Evolutionary conservation across 805 yeast species (phyloP), one percentile per base, ranked within the genome.

Genomic region (Blastobotrys robertii): DNA sequence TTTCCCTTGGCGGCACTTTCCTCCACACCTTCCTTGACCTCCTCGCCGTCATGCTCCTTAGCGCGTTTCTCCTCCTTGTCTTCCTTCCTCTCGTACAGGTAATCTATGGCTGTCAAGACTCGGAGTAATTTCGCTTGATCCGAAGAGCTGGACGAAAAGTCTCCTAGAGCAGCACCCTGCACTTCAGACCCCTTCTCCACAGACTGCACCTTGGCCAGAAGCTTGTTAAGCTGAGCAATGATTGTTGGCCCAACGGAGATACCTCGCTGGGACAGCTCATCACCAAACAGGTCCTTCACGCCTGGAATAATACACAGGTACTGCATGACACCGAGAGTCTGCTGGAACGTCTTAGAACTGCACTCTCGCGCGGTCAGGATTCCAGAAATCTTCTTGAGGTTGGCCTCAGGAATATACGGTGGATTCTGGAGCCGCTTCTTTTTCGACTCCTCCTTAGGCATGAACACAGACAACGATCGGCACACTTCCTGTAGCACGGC

Each of bases 91-190:
- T 34, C 43, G 30, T 34, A 41, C 13, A 41, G 39, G 14, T 41
- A 41, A 12, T 41, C 43, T 15, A 41, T 41, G 10, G 43, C 43
- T 10, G 43, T 41, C 35, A 41, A 25, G 13, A 41, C 38, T 10
- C 43, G 72, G 43, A 90, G 66, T n/a, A 92, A 63, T 54, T 86
- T 87, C 6, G 96, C 84, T 58, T 92, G 97, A 47, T 83, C 87
- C 0, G 95, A 83, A 34, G 83, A 77, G 1, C 87, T 76, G 0
- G 85, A 74, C 2, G 92, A 83, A 55, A 88, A 84, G 51, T 76
- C 76, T 22, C 74, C 64, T 46, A 87, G 68, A 2, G 77, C 64
- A 19, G 73, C 76, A 15, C 73, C 69, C 38, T 72, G 74, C 25
- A 76, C 67, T 22, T 74, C 77, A 22, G 67, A 67, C 3, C 67